Percentiles rank a stretch among this genome's conserved stretches.
Evolutionary conservation across 148 eudicot species (phyloP).

Genomic region (Cornus kousa): DNA sequence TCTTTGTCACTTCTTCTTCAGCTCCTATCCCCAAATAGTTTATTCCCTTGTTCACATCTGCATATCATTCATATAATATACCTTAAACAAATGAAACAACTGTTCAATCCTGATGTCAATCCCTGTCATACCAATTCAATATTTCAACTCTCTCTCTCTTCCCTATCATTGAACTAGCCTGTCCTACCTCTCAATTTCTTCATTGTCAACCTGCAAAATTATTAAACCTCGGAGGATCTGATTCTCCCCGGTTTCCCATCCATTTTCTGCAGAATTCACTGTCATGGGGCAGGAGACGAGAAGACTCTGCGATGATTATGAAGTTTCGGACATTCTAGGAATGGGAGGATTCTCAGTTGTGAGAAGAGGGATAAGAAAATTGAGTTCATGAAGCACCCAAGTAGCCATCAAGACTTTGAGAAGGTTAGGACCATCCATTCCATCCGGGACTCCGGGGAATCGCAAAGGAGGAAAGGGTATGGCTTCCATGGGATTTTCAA

Average conservation of each 20-base stretch:
- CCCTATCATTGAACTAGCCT: slow-evolving; percentile 7
- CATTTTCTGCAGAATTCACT: neutral
- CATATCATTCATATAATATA: neutral
- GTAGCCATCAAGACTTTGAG: slow-evolving; percentile 52
- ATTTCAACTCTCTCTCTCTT: neutral
- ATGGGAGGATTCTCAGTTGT: slow-evolving; percentile 58
- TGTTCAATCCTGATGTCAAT: slow-evolving; percentile 8
- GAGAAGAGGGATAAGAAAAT: slow-evolving; percentile 31
- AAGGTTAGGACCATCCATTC: slow-evolving; percentile 16
- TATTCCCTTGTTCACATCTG: slow-evolving; percentile 6
- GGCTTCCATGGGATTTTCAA: neutral
- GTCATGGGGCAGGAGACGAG: slow-evolving; percentile 42
- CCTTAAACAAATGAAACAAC: slow-evolving; percentile 8
- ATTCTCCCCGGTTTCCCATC: neutral
- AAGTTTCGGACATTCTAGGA: slow-evolving; percentile 42
- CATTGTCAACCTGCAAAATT: neutral
- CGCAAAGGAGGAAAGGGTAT: neutral
- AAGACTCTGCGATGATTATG: slow-evolving; percentile 39
- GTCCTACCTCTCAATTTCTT: neutral
- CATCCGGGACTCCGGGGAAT: neutral
- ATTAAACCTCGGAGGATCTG: neutral
- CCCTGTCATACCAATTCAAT: neutral
- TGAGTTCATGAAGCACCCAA: neutral
- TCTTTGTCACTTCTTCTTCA: slow-evolving; percentile 6
- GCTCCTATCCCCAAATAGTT: slow-evolving; percentile 11